A percentile compares a stretch with the other conserved stretches of the same genome.
Evolutionary conservation across 2,329 filamentous ascomycete genomes (phyloP).

Genomic region (Aspergillus bombycis): DNA sequence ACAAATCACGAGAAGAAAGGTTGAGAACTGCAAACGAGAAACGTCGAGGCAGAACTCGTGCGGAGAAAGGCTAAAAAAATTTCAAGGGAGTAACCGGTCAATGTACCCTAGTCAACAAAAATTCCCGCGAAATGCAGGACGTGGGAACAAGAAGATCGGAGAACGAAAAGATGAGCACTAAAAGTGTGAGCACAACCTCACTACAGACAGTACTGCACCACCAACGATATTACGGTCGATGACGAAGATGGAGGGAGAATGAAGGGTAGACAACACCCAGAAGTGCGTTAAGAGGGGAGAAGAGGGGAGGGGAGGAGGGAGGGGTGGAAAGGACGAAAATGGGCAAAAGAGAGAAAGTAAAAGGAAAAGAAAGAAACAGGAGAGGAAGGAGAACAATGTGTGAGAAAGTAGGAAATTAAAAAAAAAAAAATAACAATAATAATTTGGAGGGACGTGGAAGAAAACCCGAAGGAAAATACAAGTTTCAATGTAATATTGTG

Average conservation of each 20-base stretch:
- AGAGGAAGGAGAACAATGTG: constrained; percentile 14
- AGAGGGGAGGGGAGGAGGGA: constrained; percentile 29
- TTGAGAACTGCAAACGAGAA: constrained; percentile 21
- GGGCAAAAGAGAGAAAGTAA: constrained; percentile 23
- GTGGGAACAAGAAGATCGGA: constrained; percentile 24
- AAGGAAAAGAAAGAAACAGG: constrained; percentile 14
- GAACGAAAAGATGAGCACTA: constrained; percentile 24
- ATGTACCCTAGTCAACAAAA: constrained; percentile 23
- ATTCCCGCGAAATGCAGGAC: constrained; percentile 22
- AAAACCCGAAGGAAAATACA: constrained; percentile 21
- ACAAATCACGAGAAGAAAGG: constrained; percentile 5
- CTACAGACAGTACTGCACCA: constrained; percentile 25
- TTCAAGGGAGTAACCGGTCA: constrained; percentile 25
- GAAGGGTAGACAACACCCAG: constrained; percentile 24
- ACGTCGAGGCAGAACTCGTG: constrained; percentile 24
- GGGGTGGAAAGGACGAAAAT: constrained; percentile 10
- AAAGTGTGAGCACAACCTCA: constrained; percentile 25
- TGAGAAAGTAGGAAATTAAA: constrained; percentile 14
- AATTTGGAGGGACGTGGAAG: constrained; percentile 21
- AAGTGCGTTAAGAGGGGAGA: constrained; percentile 20
- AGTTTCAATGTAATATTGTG: constrained; percentile 20
- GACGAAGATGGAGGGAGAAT: constrained; percentile 19
- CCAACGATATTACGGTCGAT: constrained; percentile 19
- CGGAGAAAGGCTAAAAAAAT: constrained; percentile 18
- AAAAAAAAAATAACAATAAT: constrained; percentile 24